Percentiles rank a stretch among this genome's conserved stretches.
Conservation (phyloP, 1,284 basidiomycete genomes). For the Exobasidium rhododendri region DNA sequence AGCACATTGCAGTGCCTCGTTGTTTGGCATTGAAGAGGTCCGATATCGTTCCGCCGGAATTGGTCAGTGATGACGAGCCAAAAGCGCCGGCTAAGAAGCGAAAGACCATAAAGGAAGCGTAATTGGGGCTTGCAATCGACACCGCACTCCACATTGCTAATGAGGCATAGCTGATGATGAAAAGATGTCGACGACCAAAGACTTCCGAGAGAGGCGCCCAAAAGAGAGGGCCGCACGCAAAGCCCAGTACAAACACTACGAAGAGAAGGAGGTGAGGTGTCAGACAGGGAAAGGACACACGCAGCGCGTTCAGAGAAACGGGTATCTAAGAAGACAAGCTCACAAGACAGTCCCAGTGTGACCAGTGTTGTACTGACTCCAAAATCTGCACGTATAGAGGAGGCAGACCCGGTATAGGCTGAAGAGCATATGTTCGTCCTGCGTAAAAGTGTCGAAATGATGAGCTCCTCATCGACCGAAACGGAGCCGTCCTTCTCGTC, state of each 20-base stretch:
- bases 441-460: no score
- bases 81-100: constrained; percentile 44
- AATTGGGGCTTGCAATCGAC: constrained; percentile 31
- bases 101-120: constrained; percentile 44
- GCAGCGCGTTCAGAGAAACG: not conserved
- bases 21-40: not conserved
- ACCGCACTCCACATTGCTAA: constrained; percentile 3
- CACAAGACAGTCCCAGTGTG: constrained; percentile 2
- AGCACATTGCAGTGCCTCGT: not conserved
- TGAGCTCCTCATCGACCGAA: no score
- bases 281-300: not conserved
- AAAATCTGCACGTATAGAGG: not conserved
- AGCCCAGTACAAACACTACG: not conserved
- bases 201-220: not conserved
- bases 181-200: not conserved
- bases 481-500: no score
- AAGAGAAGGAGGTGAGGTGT: not conserved
- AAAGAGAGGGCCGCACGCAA: constrained; percentile 3
- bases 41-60: not conserved
- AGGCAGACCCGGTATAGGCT: no score
- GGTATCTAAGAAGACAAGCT: not conserved
- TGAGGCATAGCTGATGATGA: not conserved
- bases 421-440: no score
- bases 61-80: constrained; percentile 24
- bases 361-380: no score